phyloP scores from a whole-genome alignment of 768 basidiomycete species.

The Hemileccinum rubropunctum region DNA sequence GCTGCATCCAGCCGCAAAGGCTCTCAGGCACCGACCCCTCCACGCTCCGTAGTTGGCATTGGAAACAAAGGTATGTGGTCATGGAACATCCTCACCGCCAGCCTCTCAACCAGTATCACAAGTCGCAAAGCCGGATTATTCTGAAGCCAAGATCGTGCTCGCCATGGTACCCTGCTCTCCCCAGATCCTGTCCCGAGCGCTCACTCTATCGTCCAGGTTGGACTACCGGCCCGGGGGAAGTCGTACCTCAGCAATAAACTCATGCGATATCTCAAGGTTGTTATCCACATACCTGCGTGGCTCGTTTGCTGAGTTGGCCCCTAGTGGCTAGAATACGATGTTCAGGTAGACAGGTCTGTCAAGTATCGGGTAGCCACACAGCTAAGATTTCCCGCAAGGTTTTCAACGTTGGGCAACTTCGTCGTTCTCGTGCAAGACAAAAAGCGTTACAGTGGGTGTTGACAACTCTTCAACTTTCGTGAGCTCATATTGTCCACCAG shows the following conservation, averaged over 20 bases:
- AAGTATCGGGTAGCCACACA: neutral
- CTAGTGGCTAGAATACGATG: constrained; percentile 99
- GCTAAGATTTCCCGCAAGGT: constrained; percentile 49
- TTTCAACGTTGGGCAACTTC: constrained; percentile 96
- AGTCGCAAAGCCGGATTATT: constrained; percentile 98
- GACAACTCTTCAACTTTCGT: neutral
- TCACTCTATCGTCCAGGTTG: constrained; percentile 56
- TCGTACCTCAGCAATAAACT: constrained; percentile 98
- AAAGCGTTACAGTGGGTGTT: constrained; percentile 64
- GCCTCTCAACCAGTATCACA: neutral
- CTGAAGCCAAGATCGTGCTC: constrained; percentile 96
- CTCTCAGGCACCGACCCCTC: constrained; percentile 76
- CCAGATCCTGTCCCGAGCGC: neutral
- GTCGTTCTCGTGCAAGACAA: constrained; percentile 80
- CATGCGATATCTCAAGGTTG: constrained; percentile 91
- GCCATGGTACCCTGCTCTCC: constrained; percentile 69
- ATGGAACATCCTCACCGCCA: neutral
- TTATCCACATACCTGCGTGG: constrained; percentile 7
- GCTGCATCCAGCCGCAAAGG: constrained; percentile 64
- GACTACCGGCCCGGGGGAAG: constrained; percentile 96
- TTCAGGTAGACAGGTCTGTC: constrained; percentile 55
- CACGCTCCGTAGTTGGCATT: constrained; percentile 82
- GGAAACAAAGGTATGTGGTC: constrained; percentile 70
- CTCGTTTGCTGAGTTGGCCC: constrained; percentile 7
- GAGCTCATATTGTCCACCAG: constrained; percentile 33